A percentile compares a stretch with the other conserved stretches of the same genome.
Evolutionary conservation across 108 stramenopile species (phyloP).

Genomic region (Discostella stelligeroides): DNA sequence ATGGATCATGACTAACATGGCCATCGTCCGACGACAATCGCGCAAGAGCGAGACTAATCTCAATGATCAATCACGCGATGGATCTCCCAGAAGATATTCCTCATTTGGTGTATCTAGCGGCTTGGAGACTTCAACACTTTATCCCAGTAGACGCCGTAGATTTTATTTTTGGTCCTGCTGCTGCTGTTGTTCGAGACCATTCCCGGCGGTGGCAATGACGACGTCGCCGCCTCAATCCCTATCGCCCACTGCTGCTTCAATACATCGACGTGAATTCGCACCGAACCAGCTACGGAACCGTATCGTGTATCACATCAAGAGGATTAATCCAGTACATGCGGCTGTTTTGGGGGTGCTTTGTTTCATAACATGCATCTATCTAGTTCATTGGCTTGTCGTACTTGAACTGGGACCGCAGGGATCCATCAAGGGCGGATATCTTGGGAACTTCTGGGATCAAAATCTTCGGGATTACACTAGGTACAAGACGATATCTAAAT

Average conservation of each 20-base stretch:
- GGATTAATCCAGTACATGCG: slow-evolving; percentile 14
- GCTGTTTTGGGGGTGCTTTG: slow-evolving; percentile 9
- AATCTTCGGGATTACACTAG: slow-evolving; percentile 31
- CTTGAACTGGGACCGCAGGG: slow-evolving; percentile 28
- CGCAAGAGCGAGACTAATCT: slow-evolving; percentile 34
- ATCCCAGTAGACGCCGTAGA: background rate
- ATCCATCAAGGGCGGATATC: slow-evolving; percentile 38
- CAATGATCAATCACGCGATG: slow-evolving; percentile 7
- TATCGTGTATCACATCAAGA: slow-evolving; percentile 8
- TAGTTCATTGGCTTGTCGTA: background rate
- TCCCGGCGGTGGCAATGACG: background rate
- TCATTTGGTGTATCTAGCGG: slow-evolving; percentile 1
- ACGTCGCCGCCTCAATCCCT: background rate
- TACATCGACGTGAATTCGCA: background rate
- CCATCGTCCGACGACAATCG: slow-evolving; percentile 26
- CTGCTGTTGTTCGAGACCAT: slow-evolving; percentile 17
- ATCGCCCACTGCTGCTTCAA: background rate
- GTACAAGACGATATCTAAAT: slow-evolving; percentile 42
- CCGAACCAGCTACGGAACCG: slow-evolving; percentile 9
- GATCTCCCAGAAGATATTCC: slow-evolving; percentile 2
- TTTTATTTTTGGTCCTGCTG: too few relatives aligned
- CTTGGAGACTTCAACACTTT: background rate
- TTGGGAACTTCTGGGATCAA: slow-evolving; percentile 37
- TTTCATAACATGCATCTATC: background rate
- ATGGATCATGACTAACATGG: slow-evolving; percentile 3